Evolutionary conservation across 495 filamentous ascomycete species (phyloP).

Genomic region (Immersiella caudata): DNA sequence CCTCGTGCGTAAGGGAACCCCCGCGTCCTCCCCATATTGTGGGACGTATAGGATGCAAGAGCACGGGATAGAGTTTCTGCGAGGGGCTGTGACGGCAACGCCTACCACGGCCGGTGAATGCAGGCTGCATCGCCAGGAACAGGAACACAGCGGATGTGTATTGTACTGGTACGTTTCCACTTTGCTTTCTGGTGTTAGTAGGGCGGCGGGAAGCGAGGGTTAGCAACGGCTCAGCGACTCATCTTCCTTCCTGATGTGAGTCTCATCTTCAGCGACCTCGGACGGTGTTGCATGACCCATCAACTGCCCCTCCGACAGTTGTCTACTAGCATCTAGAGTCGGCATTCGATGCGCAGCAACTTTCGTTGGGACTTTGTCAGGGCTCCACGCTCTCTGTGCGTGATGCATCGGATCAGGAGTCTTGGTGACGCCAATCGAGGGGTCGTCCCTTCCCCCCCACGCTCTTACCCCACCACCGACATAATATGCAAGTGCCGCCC

Average conservation of each 20-base stretch:
- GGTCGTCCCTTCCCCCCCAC: constrained; percentile 20
- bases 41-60: not conserved
- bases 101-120: not conserved
- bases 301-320: not conserved
- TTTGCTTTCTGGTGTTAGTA: not conserved
- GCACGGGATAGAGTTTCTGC: not conserved
- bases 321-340: not conserved
- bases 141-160: not conserved
- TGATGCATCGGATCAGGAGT: not conserved
- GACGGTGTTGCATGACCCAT: not conserved
- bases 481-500: constrained; percentile 21
- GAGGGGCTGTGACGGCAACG: not conserved
- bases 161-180: not conserved
- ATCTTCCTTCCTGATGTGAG: not conserved
- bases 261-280: not conserved
- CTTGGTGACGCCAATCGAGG: not conserved
- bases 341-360: not conserved
- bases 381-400: not conserved
- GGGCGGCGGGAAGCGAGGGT: not conserved
- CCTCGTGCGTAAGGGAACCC: not conserved
- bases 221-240: not conserved
- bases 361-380: not conserved
- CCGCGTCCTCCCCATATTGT: not conserved
- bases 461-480: constrained; percentile 17
- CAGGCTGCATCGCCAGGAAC: constrained; percentile 17